A percentile compares a stretch with the other conserved stretches of the same genome.
Evolutionary conservation across 2,329 filamentous ascomycete genomes (phyloP).

Genomic region (Amauroascus verrucosus): DNA sequence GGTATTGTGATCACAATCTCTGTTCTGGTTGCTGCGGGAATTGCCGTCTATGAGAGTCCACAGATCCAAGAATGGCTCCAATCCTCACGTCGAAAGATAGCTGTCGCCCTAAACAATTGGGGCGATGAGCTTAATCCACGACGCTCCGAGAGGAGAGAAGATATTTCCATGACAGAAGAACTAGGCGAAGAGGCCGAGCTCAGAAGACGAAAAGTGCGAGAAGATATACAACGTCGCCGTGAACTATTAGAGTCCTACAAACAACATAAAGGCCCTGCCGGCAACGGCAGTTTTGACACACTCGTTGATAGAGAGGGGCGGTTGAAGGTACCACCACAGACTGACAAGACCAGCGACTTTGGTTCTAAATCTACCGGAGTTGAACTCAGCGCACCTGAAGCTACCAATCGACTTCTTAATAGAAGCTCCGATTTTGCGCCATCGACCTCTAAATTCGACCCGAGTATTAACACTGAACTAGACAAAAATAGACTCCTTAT

Average conservation of each 20-base stretch:
- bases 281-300: conserved; percentile 33
- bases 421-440: conserved; percentile 13
- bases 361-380: conserved; percentile 32
- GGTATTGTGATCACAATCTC: conserved; percentile 54
- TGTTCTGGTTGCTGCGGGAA: conserved; percentile 51
- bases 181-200: conserved; percentile 35
- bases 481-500: conserved; percentile 22
- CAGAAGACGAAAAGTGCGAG: conserved; percentile 35
- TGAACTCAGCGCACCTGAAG: conserved; percentile 23
- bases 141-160: conserved; percentile 24
- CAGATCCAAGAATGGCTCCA: conserved; percentile 54
- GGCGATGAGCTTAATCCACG: conserved; percentile 50
- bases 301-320: conserved; percentile 37
- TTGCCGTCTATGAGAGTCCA: conserved; percentile 55
- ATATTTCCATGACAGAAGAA: conserved; percentile 42
- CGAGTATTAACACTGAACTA: conserved; percentile 14
- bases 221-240: conserved; percentile 38
- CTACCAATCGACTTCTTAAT: conserved; percentile 20
- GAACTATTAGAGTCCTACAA: conserved; percentile 32
- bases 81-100: conserved; percentile 51
- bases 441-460: conserved; percentile 18
- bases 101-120: conserved; percentile 47
- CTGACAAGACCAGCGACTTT: conserved; percentile 3
- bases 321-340: conserved; percentile 17
- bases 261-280: conserved; percentile 20